Evolutionary conservation across 2,329 filamentous ascomycete species (phyloP).

Genomic region (Alternaria panax): DNA sequence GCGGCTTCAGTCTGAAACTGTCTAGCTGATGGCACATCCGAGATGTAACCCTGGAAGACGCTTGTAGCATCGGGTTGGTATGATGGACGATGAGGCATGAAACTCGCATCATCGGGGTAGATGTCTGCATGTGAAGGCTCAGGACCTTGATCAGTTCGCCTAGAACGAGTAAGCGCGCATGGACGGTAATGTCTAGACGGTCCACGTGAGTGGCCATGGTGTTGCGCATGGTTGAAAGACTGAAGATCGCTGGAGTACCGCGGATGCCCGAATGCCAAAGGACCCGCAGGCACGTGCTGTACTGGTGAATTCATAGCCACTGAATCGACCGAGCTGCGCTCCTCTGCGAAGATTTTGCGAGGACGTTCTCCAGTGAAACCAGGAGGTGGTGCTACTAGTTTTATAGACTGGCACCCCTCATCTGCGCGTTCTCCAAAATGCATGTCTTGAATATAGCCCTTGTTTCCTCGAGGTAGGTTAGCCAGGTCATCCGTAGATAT

Average conservation of each 20-base stretch:
- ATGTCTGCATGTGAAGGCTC: constrained; percentile 41
- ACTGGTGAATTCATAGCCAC: neutral
- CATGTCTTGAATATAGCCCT: neutral
- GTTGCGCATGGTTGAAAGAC: neutral
- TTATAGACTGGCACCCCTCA: constrained; percentile 3
- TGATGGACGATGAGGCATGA: neutral
- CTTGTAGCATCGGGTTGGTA: neutral
- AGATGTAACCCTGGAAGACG: neutral
- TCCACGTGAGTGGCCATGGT: constrained; percentile 4
- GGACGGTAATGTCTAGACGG: constrained; percentile 4
- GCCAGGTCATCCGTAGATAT: neutral
- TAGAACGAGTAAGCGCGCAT: constrained; percentile 23
- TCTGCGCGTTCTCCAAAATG: neutral
- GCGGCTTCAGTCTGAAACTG: constrained; percentile 6
- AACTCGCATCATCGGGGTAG: constrained; percentile 40
- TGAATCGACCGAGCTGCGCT: neutral
- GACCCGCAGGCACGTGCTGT: neutral
- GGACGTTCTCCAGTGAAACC: constrained; percentile 14
- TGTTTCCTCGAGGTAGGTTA: neutral
- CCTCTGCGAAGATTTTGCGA: constrained; percentile 12
- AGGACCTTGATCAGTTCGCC: constrained; percentile 41
- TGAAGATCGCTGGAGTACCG: constrained; percentile 9
- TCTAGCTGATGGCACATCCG: neutral
- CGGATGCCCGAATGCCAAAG: constrained; percentile 1
- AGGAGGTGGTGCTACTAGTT: constrained; percentile 17